phyloP scores from a whole-genome alignment of 176 grass and related monocot genomes.

The Aechmea fasciata region DNA sequence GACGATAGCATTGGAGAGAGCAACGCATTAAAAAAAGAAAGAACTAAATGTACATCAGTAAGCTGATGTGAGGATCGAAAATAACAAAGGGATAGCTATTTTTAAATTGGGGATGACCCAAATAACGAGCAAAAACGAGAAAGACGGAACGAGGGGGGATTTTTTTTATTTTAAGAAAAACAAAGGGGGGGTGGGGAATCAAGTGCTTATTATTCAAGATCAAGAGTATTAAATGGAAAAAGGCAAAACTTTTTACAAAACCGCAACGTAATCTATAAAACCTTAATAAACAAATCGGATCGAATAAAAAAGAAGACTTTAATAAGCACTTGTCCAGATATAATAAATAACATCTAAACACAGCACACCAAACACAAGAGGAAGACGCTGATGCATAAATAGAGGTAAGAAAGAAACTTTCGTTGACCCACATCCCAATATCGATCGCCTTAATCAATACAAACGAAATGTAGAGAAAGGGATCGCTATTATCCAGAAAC shows the following conservation, averaged over 20 bases:
- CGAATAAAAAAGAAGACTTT: neutral
- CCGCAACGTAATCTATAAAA: neutral
- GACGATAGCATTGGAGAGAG: neutral
- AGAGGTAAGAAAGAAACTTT: neutral
- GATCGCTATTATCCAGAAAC: slow-evolving; percentile 1
- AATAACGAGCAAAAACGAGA: neutral
- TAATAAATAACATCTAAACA: neutral
- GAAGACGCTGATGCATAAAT: neutral
- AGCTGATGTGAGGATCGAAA: neutral
- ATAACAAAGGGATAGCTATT: neutral
- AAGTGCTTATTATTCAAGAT: neutral
- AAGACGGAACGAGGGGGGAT: neutral
- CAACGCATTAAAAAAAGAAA: neutral
- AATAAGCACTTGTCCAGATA: neutral
- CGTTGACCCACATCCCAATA: neutral
- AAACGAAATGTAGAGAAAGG: slow-evolving; percentile 9
- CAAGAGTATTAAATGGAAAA: neutral
- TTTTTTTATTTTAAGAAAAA: no score
- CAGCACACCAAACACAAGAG: neutral
- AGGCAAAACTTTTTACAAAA: neutral
- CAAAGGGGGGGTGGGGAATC: neutral
- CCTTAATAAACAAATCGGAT: slow-evolving; percentile 8
- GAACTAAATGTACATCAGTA: neutral
- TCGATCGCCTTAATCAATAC: neutral
- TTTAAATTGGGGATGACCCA: neutral